phyloP scores from a whole-genome alignment of 345 rosid species.

The Aquilaria yunnanensis region DNA sequence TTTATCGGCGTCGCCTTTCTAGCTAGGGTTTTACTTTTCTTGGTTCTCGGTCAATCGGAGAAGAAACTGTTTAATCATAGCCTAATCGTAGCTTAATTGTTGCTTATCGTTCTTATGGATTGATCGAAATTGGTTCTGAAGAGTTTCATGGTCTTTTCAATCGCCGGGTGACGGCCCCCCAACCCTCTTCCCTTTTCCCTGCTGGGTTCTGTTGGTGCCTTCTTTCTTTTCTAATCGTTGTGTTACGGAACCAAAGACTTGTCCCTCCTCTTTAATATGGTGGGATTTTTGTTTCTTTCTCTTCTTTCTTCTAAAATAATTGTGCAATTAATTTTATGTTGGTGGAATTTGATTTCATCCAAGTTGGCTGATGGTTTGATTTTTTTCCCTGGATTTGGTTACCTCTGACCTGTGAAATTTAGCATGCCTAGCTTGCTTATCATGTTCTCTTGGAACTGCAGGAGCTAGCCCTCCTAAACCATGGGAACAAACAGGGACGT shows the following conservation, averaged over 20 bases:
- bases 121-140: too few species aligned
- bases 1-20: background rate
- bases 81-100: background rate
- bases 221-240: too few species aligned
- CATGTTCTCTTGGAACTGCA: constrained; percentile 14
- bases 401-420: background rate
- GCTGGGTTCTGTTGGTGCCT: too few species aligned
- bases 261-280: too few species aligned
- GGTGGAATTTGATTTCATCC: background rate
- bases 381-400: background rate
- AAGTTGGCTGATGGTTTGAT: background rate
- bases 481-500: constrained; percentile 81
- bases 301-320: background rate
- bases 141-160: too few species aligned
- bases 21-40: background rate
- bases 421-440: background rate
- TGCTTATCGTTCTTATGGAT: background rate
- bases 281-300: background rate
- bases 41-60: background rate
- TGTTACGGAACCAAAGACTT: too few species aligned
- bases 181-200: too few species aligned
- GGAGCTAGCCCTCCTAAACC: constrained; percentile 83
- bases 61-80: background rate
- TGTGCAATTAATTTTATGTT: background rate
- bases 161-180: too few species aligned